Evolutionary conservation across 768 basidiomycete genomes (phyloP).

Genomic region (Rhizopogon sp.): DNA sequence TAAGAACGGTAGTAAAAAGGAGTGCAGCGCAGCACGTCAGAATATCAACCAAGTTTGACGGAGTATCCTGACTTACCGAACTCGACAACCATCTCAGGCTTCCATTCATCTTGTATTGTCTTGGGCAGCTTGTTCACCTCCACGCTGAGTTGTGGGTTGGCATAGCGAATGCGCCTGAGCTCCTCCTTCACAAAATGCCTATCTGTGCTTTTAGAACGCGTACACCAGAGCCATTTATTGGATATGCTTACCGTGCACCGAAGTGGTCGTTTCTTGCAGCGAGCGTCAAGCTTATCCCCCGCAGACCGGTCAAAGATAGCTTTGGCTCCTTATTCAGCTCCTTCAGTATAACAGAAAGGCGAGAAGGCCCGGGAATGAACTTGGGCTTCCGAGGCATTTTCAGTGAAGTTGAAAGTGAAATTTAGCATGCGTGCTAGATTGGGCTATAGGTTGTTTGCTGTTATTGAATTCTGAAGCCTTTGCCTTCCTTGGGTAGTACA

Average conservation of each 20-base stretch:
- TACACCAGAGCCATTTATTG: slow-evolving; percentile 17
- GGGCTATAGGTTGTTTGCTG: slow-evolving; percentile 11
- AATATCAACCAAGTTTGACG: not conserved
- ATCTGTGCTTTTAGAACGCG: not conserved
- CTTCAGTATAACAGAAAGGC: slow-evolving; percentile 49
- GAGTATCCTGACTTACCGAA: slow-evolving; percentile 47
- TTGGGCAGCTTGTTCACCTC: slow-evolving; percentile 53
- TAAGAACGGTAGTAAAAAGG: not conserved
- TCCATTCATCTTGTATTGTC: slow-evolving; percentile 49
- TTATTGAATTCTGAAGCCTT: slow-evolving; percentile 17
- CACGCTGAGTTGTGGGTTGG: slow-evolving; percentile 64
- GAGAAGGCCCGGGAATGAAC: slow-evolving; percentile 42
- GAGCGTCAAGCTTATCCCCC: slow-evolving; percentile 48
- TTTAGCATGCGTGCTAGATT: not conserved
- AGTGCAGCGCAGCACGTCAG: not conserved
- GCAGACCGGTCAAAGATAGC: slow-evolving; percentile 44
- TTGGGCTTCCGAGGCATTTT: slow-evolving; percentile 15
- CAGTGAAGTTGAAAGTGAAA: not conserved
- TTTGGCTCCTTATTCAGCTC: slow-evolving; percentile 47
- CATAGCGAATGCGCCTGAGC: slow-evolving; percentile 73
- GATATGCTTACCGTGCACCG: slow-evolving; percentile 56
- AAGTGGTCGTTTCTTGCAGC: slow-evolving; percentile 68
- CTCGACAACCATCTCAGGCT: slow-evolving; percentile 54
- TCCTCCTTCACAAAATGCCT: slow-evolving; percentile 76
- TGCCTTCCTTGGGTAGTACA: slow-evolving; percentile 1